Base-by-base conservation (phyloP, 352 stramenopile species). In the Phytophthora pluvialis region DNA sequence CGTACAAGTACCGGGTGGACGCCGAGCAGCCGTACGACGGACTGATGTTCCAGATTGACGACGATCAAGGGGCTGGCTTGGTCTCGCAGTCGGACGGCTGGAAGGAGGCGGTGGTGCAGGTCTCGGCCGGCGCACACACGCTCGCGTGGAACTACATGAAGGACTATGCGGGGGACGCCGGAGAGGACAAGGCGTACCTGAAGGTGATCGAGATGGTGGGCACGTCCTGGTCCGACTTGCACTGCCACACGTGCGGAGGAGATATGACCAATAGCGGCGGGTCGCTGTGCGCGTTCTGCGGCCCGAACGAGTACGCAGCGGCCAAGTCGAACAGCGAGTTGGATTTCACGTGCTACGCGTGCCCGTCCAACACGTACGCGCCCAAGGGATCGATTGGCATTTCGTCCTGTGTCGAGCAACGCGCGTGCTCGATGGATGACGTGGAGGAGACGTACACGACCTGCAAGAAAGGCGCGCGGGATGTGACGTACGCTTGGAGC, bases 71-170 rank as follows among this genome's bases (percentile, higher is more conserved):
- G 8, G 77, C 82, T 28, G 57, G 64, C 5, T 53, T 91, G 3
- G 54, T 92, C 8, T 93, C 87, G 0, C 79, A 83, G 38, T 86
- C 84, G 5, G 74, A 92, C 42, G 87, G 80, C 0, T 95, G 85
- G 84, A 70, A 82, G 38, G 87, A 95, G 51, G 77, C 64, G 6
- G 75, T 80, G 3, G 83, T 85, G 25, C 53, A 78, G 9, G 82
- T 95, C 2, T 52, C 70, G 0, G 61, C 80, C 16, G 87, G 87
- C 10, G 73, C 82, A 8, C 87, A 95, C 53, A 82, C 82, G 15
- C 78, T 95, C 52, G 75, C 77, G 43, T 95, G 87, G 87, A 81
- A 93, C 49, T 95, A 91, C 59, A 81, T 86, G 15, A 95, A 93
- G 65, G 81, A 93, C 56, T 91, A 89, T 54, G 69, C 71, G 4